Conservation (phyloP, 768 basidiomycete genomes). For the Suillus plorans region DNA sequence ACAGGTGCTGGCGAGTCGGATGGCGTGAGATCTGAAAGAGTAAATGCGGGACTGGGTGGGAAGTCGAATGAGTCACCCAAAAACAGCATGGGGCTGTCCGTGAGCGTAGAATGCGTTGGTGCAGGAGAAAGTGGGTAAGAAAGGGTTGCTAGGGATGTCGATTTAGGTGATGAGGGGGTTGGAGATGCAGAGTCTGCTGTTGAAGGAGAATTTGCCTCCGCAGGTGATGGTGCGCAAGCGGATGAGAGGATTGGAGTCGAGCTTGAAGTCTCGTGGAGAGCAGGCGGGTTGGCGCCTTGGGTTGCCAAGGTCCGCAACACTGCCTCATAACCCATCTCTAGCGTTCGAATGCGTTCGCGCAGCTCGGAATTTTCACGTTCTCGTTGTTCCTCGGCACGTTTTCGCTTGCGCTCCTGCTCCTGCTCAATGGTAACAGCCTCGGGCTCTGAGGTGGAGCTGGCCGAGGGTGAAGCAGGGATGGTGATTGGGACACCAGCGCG, state of each 20-base stretch:
- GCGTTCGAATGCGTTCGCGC: slow-evolving; percentile 70
- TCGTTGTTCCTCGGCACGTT: slow-evolving; percentile 39
- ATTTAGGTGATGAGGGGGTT: slow-evolving; percentile 21
- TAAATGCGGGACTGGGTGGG: slow-evolving; percentile 37
- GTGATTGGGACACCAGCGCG: slow-evolving; percentile 48
- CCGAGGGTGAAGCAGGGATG: slow-evolving; percentile 20
- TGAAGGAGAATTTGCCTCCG: slow-evolving; percentile 24
- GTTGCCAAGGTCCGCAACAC: slow-evolving; percentile 73
- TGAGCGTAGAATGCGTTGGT: slow-evolving; percentile 41
- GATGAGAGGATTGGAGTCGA: slow-evolving; percentile 13
- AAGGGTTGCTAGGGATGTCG: slow-evolving; percentile 31
- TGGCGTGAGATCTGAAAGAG: slow-evolving; percentile 36
- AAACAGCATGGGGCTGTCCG: slow-evolving; percentile 30
- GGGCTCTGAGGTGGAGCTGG: slow-evolving; percentile 15
- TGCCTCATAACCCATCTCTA: slow-evolving; percentile 80
- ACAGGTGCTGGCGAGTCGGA: slow-evolving; percentile 30
- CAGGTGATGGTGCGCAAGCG: slow-evolving; percentile 23
- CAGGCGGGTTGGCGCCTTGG: slow-evolving; percentile 43
- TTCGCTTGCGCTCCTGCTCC: slow-evolving; percentile 31
- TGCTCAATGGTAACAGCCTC: slow-evolving; percentile 24
- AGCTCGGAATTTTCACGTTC: slow-evolving; percentile 76
- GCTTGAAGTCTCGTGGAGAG: slow-evolving; percentile 15
- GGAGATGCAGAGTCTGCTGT: slow-evolving; percentile 22
- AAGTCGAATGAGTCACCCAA: slow-evolving; percentile 29
- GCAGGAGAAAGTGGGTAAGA: slow-evolving; percentile 42